A percentile compares a stretch with the other conserved stretches of the same genome.
These are phyloP conservation scores for Didymella exigua DNA, from an alignment of 2,329 filamentous ascomycete genomes.

Conservation along the genomic window DNA sequence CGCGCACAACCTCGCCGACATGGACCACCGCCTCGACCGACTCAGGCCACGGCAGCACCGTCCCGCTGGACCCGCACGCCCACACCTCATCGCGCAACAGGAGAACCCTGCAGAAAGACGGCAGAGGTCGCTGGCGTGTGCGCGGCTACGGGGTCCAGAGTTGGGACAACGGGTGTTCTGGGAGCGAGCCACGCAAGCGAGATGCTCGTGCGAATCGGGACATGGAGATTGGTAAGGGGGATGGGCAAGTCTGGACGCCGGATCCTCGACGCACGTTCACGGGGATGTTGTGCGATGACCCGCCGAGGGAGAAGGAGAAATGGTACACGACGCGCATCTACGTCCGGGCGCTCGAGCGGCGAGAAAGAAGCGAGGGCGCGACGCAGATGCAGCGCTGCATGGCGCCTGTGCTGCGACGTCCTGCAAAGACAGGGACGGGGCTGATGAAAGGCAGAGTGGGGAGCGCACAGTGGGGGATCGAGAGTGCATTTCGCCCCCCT, in stretches of 20 bases:
- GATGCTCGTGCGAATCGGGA: no score
- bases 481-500: no score
- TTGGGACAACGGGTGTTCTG: constrained; percentile 16
- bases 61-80: constrained; percentile 2
- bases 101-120: neutral
- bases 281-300: constrained; percentile 4
- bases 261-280: constrained; percentile 28
- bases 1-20: neutral
- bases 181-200: no score
- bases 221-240: no score
- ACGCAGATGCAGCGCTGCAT: constrained; percentile 5
- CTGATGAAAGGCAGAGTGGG: no score
- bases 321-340: constrained; percentile 10
- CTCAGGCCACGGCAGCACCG: constrained; percentile 23
- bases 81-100: neutral
- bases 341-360: neutral
- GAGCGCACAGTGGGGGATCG: no score
- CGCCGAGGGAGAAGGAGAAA: neutral
- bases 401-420: constrained; percentile 17
- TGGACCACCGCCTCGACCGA: constrained; percentile 12
- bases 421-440: no score
- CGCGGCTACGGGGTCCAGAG: constrained; percentile 6
- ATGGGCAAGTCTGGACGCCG: constrained; percentile 29
- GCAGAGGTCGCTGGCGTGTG: constrained; percentile 1
- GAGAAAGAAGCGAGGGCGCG: neutral